phyloP scores from a whole-genome alignment of 768 basidiomycete species.

The Hygrocybe coccinea region DNA sequence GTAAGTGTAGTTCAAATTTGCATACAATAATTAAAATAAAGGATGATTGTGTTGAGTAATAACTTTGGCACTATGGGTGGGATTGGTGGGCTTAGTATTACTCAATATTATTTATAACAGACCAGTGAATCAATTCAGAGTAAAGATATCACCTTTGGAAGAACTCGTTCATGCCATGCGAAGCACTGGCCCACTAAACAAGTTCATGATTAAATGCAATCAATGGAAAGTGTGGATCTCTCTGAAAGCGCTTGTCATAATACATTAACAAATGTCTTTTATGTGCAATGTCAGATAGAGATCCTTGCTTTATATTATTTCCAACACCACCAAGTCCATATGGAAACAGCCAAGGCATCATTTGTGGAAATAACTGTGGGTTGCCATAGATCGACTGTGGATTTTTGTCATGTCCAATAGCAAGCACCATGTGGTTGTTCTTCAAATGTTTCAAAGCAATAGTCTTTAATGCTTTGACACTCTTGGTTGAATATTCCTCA shows the following conservation, averaged over 20 bases:
- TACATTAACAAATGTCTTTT: slow-evolving; percentile 23
- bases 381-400: slow-evolving; percentile 24
- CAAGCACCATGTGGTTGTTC: slow-evolving; percentile 15
- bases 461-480: slow-evolving; percentile 14
- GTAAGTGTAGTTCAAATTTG: too few species aligned
- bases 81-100: too few species aligned
- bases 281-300: slow-evolving; percentile 18
- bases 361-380: slow-evolving; percentile 25
- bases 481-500: slow-evolving; percentile 9
- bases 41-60: too few species aligned
- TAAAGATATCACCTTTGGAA: too few species aligned
- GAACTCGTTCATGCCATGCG: too few species aligned
- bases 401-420: slow-evolving; percentile 13
- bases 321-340: slow-evolving; percentile 34
- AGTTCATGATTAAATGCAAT: slow-evolving; percentile 29
- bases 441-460: slow-evolving; percentile 14
- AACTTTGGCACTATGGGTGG: too few species aligned
- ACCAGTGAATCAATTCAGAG: too few species aligned
- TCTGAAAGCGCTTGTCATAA: slow-evolving; percentile 27
- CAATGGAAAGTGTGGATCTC: slow-evolving; percentile 22
- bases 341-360: slow-evolving; percentile 38
- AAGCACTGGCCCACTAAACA: too few species aligned
- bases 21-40: too few species aligned
- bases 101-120: too few species aligned
- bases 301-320: background rate